Base-by-base conservation (phyloP, 164 flowering plant genomes). In the Kingdonia uniflora region DNA sequence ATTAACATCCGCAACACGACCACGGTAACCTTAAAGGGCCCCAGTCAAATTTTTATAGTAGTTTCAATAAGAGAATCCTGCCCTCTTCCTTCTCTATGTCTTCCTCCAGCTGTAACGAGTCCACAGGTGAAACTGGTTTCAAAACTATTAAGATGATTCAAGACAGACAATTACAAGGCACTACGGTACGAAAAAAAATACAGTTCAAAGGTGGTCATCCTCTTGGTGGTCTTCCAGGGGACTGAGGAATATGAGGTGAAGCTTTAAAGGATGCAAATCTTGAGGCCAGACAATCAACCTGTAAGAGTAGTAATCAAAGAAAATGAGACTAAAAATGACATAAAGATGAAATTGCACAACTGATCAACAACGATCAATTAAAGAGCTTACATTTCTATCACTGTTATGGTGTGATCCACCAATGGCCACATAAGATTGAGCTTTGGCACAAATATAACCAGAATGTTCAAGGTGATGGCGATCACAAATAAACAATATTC, bases 391-490 rank as follows among this genome's bases (percentile, higher is more conserved):
- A 76, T 76, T 81, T 74, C 80, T 83, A 48, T 80, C 79, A 38
- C 77, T 72, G 65, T 68, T 73, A 6, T 77, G 58, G 42, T 82
- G 91, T 55, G 95, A 77, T 49, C 96, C 99, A 54, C 97, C 99
- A n/a, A 94, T 77, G 12, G 79, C 67, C 49, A 70, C 58, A 70
- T 96, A 89, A 37, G 84, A 76, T 40, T 77, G 79, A 19, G 97
- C 65, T 67, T 87, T n/a, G n/a, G 78, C 90, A 74, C 99, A 94
- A 23, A 94, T 87, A 62, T 77, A 94, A 24, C 99, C 99, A 58
- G 95, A 95, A 76, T 94, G 95, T 73, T 94, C 97, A 52, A 87
- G 86, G 62, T 94, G 96, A 77, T 89, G 97, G 19, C 97, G 85
- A 56, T 94, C 97, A 72, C 68, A 71, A 19, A 94, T 74, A 68